Percentiles rank a stretch among this genome's conserved stretches.
Evolutionary conservation across 2,329 filamentous ascomycete species (phyloP).

Genomic region (Aspergillus ochraceus): DNA sequence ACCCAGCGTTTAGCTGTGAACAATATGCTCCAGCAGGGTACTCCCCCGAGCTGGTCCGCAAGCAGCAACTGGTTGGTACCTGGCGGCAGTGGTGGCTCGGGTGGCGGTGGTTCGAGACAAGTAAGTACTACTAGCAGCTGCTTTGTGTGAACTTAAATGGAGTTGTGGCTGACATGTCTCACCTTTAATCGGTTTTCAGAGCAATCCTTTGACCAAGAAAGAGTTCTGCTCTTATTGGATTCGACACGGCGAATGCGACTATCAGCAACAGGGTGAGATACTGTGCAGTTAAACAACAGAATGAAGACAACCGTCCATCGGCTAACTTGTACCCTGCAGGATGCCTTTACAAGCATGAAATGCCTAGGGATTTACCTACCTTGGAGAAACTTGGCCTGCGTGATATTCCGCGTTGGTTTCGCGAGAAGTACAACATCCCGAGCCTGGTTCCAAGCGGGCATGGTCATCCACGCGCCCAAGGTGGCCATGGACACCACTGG

Average conservation of each 20-base stretch:
- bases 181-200: neutral
- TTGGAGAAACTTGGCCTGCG: constrained; percentile 69
- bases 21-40: constrained; percentile 20
- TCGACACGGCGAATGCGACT: constrained; percentile 79
- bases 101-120: constrained; percentile 17
- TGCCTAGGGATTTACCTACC: constrained; percentile 69
- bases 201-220: constrained; percentile 53
- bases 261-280: constrained; percentile 66
- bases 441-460: constrained; percentile 28
- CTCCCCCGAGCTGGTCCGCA: constrained; percentile 18
- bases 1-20: constrained; percentile 24
- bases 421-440: constrained; percentile 44
- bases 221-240: constrained; percentile 90
- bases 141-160: neutral
- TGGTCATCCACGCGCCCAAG: constrained; percentile 16
- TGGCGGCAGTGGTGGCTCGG: constrained; percentile 8
- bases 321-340: constrained; percentile 38
- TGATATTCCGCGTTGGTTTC: constrained; percentile 57
- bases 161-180: neutral
- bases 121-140: constrained; percentile 15
- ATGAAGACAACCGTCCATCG: neutral
- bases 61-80: constrained; percentile 18
- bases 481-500: constrained; percentile 10
- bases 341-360: constrained; percentile 87
- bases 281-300: neutral